phyloP scores from a whole-genome alignment of 2,329 filamentous ascomycete species.

The Geosmithia flava region DNA sequence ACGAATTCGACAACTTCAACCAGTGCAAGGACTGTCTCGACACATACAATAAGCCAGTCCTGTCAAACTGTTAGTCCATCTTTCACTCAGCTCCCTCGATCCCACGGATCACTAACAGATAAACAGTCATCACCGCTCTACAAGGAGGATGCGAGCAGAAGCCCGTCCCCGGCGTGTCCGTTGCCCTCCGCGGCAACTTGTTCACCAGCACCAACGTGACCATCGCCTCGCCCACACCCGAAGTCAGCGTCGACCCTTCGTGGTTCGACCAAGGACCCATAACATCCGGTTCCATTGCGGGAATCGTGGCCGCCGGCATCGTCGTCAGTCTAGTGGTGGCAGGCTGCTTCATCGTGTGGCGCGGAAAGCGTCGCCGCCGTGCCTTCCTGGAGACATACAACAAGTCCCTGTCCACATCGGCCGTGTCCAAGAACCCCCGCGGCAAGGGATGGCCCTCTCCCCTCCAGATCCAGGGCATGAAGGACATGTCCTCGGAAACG shows the following conservation, averaged over 20 bases:
- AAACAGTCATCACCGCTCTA: slow-evolving; percentile 33
- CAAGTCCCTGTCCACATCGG: slow-evolving; percentile 17
- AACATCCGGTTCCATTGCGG: slow-evolving; percentile 41
- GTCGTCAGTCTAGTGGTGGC: slow-evolving; percentile 30
- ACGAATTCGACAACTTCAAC: slow-evolving; percentile 16
- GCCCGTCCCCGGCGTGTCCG: slow-evolving; percentile 28
- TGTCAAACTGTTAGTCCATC: slow-evolving; percentile 37
- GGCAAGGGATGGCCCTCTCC: slow-evolving; percentile 7
- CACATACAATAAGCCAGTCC: slow-evolving; percentile 31
- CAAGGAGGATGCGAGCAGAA: slow-evolving; percentile 43
- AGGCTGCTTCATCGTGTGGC: slow-evolving; percentile 42
- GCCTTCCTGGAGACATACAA: slow-evolving; percentile 33
- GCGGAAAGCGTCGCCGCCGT: slow-evolving; percentile 41
- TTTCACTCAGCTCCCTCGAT: not conserved
- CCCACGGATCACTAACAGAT: not conserved
- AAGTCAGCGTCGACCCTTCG: slow-evolving; percentile 23
- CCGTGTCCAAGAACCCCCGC: slow-evolving; percentile 10
- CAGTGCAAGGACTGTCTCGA: slow-evolving; percentile 26
- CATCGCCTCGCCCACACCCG: slow-evolving; percentile 34
- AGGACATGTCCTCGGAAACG: slow-evolving; percentile 8
- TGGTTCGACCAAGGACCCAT: slow-evolving; percentile 31
- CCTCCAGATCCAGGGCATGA: slow-evolving; percentile 1
- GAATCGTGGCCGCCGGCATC: slow-evolving; percentile 41
- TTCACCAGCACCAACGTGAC: slow-evolving; percentile 37
- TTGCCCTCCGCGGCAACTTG: slow-evolving; percentile 38